Percentiles rank a stretch among this genome's conserved stretches.
Conservation (phyloP, 345 rosid species). For the Eucalyptus camaldulensis region DNA sequence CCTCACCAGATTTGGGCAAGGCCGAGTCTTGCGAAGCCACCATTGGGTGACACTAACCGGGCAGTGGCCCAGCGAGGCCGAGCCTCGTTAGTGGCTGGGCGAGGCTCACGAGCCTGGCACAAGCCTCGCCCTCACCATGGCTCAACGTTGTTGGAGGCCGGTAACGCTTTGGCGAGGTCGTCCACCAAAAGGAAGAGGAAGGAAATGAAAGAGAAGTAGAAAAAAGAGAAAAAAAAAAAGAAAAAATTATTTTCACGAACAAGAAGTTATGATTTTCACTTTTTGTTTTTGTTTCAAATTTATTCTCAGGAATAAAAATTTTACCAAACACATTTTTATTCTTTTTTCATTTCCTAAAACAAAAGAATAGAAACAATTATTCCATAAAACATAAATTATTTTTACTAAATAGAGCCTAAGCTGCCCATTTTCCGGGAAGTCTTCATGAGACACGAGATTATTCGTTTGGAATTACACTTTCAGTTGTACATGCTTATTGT, state of each 20-base stretch:
- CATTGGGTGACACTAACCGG: fast-evolving
- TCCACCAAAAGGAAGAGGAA: too few relatives aligned
- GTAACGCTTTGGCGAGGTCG: fast-evolving
- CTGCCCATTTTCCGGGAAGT: neutral
- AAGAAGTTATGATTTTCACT: too few relatives aligned
- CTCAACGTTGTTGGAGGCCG: fast-evolving
- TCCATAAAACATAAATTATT: fast-evolving
- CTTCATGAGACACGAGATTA: neutral
- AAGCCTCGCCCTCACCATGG: too few relatives aligned
- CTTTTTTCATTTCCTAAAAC: too few relatives aligned
- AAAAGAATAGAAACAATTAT: too few relatives aligned
- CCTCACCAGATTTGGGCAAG: fast-evolving
- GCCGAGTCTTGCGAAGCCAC: fast-evolving
- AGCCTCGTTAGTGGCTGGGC: too few relatives aligned
- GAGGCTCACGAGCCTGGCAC: too few relatives aligned
- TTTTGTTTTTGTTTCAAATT: too few relatives aligned
- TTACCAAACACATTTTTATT: too few relatives aligned
- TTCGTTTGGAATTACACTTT: neutral
- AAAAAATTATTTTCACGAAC: too few relatives aligned
- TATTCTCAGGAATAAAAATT: fast-evolving
- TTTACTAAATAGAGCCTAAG: neutral
- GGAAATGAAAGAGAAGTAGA: too few relatives aligned
- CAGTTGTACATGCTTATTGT: neutral
- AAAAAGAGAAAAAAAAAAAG: too few relatives aligned
- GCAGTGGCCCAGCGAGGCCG: fast-evolving